phyloP scores from a whole-genome alignment of 805 yeast genomes.

The Metschnikowia chrysomelidarum region DNA sequence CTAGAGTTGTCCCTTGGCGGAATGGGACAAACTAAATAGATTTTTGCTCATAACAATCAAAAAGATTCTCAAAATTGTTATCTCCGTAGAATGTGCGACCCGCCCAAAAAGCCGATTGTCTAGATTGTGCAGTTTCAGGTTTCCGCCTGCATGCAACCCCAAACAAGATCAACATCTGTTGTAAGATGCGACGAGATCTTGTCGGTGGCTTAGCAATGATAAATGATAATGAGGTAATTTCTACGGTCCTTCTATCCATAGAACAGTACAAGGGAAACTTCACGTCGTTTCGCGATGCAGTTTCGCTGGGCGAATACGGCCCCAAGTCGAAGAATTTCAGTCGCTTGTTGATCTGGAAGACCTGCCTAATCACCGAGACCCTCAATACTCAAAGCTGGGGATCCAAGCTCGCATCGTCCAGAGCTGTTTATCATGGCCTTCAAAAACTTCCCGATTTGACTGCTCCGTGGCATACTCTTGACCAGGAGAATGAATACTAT shows the following conservation, averaged over 20 bases:
- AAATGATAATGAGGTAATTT: slow-evolving; percentile 35
- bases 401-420: slow-evolving; percentile 24
- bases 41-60: too few relatives aligned
- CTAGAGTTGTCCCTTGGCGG: slow-evolving; percentile 41
- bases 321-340: slow-evolving; percentile 24
- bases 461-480: slow-evolving; percentile 39
- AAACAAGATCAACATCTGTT: too few relatives aligned
- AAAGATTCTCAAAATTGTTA: too few relatives aligned
- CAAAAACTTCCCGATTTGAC: slow-evolving; percentile 27
- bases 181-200: too few relatives aligned
- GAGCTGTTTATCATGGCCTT: slow-evolving; percentile 37
- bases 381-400: slow-evolving; percentile 36
- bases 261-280: slow-evolving; percentile 35
- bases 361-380: slow-evolving; percentile 34
- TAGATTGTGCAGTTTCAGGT: too few relatives aligned
- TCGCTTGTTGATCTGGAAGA: slow-evolving; percentile 39
- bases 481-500: slow-evolving; percentile 29
- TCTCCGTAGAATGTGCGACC: too few relatives aligned
- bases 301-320: slow-evolving; percentile 30
- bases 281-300: slow-evolving; percentile 24
- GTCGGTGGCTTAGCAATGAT: slow-evolving; percentile 19
- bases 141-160: too few relatives aligned
- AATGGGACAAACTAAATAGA: slow-evolving; percentile 4
- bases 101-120: too few relatives aligned
- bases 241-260: slow-evolving; percentile 35